A percentile compares a stretch with the other conserved stretches of the same genome.
These are phyloP conservation scores for Nepenthes alata DNA, from an alignment of 179 eudicot species.

Conservation along the genomic window DNA sequence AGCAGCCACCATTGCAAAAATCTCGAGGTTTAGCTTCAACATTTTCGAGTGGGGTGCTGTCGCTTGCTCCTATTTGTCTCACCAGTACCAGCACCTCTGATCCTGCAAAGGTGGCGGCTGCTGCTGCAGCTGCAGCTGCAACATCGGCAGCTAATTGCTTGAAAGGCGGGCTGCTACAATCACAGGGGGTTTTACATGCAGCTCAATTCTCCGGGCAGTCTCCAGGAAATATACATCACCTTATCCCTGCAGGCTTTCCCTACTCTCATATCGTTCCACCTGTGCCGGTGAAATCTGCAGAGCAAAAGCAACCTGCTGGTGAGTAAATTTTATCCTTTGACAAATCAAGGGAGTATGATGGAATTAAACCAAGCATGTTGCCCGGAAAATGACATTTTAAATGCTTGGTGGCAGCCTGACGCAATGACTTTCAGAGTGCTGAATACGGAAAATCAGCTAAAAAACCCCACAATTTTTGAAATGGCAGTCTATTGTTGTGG, in stretches of 20 bases:
- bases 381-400: conserved; percentile 46
- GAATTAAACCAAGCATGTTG: conserved; percentile 9
- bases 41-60: conserved; percentile 47
- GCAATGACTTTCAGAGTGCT: no score
- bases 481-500: no score
- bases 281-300: conserved; percentile 64
- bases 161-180: conserved; percentile 37
- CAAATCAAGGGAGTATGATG: no score
- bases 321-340: conserved; percentile 17
- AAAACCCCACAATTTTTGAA: no score
- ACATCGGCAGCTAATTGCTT: conserved; percentile 21
- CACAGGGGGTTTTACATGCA: conserved; percentile 40
- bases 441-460: no score
- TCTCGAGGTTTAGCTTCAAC: conserved; percentile 22
- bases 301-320: conserved; percentile 94
- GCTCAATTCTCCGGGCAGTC: conserved; percentile 51
- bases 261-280: conserved; percentile 49
- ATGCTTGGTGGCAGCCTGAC: conserved; percentile 39
- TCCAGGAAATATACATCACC: conserved; percentile 30
- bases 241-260: conserved; percentile 33
- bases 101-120: conserved; percentile 64
- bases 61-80: conserved; percentile 37
- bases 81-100: conserved; percentile 39
- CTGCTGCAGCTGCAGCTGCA: conserved; percentile 29
- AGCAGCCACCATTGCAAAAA: conserved; percentile 17